Conservation (phyloP, 768 basidiomycete genomes). For the Trametes maxima region DNA sequence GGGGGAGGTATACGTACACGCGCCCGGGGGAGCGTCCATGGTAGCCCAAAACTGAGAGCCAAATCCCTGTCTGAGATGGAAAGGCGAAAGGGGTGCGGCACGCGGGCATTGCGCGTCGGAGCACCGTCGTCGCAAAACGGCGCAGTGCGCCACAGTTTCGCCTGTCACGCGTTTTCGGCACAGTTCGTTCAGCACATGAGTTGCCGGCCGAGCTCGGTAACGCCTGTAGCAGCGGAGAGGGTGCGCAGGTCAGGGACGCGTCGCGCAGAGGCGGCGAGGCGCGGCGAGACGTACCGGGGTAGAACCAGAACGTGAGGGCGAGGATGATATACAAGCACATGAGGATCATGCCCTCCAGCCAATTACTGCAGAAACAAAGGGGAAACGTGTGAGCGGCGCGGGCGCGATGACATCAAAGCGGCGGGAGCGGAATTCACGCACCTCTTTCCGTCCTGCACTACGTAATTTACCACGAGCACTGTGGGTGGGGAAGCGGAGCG, state of each 20-base stretch:
- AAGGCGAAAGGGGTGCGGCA: no score
- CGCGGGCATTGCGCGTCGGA: no score
- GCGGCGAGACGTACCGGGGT: constrained; percentile 42
- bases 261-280: neutral
- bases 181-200: constrained; percentile 4
- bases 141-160: no score
- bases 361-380: constrained; percentile 48
- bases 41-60: no score
- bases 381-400: neutral
- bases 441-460: constrained; percentile 84
- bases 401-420: neutral
- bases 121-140: no score
- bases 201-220: constrained; percentile 9
- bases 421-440: neutral
- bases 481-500: constrained; percentile 40
- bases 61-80: no score
- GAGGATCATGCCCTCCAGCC: constrained; percentile 83
- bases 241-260: neutral
- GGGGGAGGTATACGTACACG: no score
- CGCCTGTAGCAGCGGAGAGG: constrained; percentile 10
- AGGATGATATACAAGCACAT: constrained; percentile 66
- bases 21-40: no score
- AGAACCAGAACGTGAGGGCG: constrained; percentile 55
- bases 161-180: neutral
- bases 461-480: constrained; percentile 62